phyloP scores from a whole-genome alignment of 129 eudicot genomes.

The sunflower (Helianthus annuus) region HanXRQr2.0-SUNRISE NC_035445.2:121396745-121397244 shows the following conservation, averaged over 20 bases:
- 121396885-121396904: constrained; percentile 74
- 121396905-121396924: constrained; percentile 68
- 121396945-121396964: constrained; percentile 66
- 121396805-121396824: constrained; percentile 84
- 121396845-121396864: constrained; percentile 74
- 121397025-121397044: constrained; percentile 59
- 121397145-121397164: constrained; percentile 70
- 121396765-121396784: constrained; percentile 67
- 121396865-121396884: constrained; percentile 79
- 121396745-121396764: constrained; percentile 58
- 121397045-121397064: constrained; percentile 69
- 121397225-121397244: constrained; percentile 73
- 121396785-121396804: constrained; percentile 76
- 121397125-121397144: constrained; percentile 54
- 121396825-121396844: constrained; percentile 79
- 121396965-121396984: constrained; percentile 79
- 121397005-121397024: constrained; percentile 59
- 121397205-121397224: constrained; percentile 69
- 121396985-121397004: constrained; percentile 71
- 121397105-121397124: constrained; percentile 75
- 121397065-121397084: constrained; percentile 69
- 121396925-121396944: constrained; percentile 74
- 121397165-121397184: constrained; percentile 76
- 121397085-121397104: constrained; percentile 72
- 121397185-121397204: constrained; percentile 76